These are phyloP conservation scores for Sungouiozyma intestinalis DNA, from an alignment of 805 yeast species.

Conservation along the genomic window DNA sequence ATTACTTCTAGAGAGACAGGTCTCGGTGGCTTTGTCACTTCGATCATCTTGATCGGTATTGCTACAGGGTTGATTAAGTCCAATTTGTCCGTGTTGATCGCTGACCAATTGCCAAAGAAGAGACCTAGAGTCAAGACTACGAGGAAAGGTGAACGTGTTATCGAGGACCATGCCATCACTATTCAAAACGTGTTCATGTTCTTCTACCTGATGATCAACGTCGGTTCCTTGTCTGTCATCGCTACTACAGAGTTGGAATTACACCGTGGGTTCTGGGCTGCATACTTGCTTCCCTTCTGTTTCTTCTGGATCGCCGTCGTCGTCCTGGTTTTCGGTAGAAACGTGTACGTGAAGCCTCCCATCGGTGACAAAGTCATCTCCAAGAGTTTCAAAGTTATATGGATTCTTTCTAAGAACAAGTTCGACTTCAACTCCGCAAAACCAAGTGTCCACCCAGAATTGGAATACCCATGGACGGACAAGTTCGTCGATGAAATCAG, in stretches of 20 bases:
- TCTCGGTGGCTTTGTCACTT: slow-evolving; percentile 45
- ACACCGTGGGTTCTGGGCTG: slow-evolving; percentile 62
- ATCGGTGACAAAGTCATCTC: slow-evolving; percentile 53
- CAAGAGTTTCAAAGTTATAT: slow-evolving; percentile 38
- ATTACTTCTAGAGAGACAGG: slow-evolving; percentile 42
- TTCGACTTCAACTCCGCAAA: slow-evolving; percentile 45
- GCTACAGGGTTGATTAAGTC: slow-evolving; percentile 80
- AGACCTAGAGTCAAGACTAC: slow-evolving; percentile 48
- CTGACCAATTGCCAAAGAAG: slow-evolving; percentile 59
- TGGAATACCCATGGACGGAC: slow-evolving; percentile 49
- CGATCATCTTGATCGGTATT: slow-evolving; percentile 46
- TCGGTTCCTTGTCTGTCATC: slow-evolving; percentile 64
- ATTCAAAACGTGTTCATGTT: slow-evolving; percentile 66
- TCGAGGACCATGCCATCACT: slow-evolving; percentile 59
- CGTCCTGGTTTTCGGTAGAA: slow-evolving; percentile 43
- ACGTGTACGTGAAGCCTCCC: slow-evolving; percentile 46
- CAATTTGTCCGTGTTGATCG: slow-evolving; percentile 58
- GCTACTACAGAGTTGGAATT: slow-evolving; percentile 68
- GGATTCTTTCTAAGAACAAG: slow-evolving; percentile 37
- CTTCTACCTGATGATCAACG: slow-evolving; percentile 66
- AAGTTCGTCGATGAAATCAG: slow-evolving; percentile 63
- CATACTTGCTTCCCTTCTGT: slow-evolving; percentile 60
- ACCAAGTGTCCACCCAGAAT: slow-evolving; percentile 43
- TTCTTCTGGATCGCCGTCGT: slow-evolving; percentile 52
- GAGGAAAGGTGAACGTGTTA: slow-evolving; percentile 55